Conservation (phyloP, 2,329 filamentous ascomycete species). For the Cordyceps javanica region DNA sequence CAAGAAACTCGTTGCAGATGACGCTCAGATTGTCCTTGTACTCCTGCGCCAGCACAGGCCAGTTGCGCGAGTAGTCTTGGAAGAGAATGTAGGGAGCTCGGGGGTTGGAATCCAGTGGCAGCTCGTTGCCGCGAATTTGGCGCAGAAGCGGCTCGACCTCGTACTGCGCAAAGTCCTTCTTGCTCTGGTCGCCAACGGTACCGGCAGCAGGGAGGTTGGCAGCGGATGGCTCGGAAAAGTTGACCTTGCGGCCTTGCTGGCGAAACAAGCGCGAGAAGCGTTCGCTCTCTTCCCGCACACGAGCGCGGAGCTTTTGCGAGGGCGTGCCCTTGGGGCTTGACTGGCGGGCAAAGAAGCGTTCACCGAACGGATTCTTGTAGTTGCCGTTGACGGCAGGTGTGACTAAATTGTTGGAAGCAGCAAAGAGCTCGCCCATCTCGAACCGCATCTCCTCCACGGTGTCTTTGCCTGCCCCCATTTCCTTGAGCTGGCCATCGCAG, state of each 20-base stretch:
- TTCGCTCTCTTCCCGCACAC: conserved; percentile 46
- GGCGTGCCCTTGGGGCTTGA: conserved; percentile 45
- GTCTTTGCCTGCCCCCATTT: conserved; percentile 44
- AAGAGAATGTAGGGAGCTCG: conserved; percentile 49
- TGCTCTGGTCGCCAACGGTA: conserved; percentile 31
- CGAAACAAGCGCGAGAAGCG: conserved; percentile 42
- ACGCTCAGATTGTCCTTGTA: conserved; percentile 49
- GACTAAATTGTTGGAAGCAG: conserved; percentile 46
- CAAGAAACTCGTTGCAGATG: conserved; percentile 48
- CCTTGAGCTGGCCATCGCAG: conserved; percentile 43
- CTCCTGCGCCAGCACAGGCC: conserved; percentile 45
- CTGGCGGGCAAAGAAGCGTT: conserved; percentile 44
- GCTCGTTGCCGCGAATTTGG: conserved; percentile 46
- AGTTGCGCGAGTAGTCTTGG: conserved; percentile 47
- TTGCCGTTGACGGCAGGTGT: conserved; percentile 48
- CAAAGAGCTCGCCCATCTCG: conserved; percentile 48
- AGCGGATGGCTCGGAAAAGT: conserved; percentile 27
- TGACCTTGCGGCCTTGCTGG: conserved; percentile 43
- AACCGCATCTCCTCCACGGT: conserved; percentile 48
- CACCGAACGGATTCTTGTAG: conserved; percentile 49
- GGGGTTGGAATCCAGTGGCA: conserved; percentile 47
- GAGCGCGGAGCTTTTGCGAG: conserved; percentile 44
- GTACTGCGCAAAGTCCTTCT: conserved; percentile 41
- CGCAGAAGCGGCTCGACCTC: conserved; percentile 44
- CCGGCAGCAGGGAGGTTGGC: conserved; percentile 24